Evolutionary conservation across 257 asterid species (phyloP).

Genomic region (Echium plantagineum): DNA sequence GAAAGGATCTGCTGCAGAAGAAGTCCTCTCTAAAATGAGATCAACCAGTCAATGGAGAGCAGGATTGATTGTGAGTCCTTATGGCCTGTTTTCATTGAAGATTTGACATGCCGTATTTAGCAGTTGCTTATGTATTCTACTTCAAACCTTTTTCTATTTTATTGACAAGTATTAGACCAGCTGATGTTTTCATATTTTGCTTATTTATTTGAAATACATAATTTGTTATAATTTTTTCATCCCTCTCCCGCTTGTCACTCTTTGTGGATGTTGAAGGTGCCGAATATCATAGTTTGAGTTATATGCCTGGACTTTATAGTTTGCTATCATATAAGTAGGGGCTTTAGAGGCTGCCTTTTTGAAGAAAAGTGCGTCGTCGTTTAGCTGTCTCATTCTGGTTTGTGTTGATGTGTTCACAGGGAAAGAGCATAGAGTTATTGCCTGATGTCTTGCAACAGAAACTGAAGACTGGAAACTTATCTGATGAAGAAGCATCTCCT

Average conservation of each 20-base stretch:
- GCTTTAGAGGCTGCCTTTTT: too few relatives aligned
- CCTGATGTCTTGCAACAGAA: slow-evolving; percentile 65
- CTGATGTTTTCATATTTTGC: too few relatives aligned
- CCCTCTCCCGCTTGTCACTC: neutral
- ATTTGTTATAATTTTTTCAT: too few relatives aligned
- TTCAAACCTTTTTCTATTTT: neutral
- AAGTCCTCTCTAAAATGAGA: slow-evolving; percentile 33
- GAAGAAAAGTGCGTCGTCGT: neutral
- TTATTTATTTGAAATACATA: too few relatives aligned
- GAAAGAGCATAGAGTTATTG: slow-evolving; percentile 62
- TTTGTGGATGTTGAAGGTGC: neutral
- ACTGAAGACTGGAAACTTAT: slow-evolving; percentile 48
- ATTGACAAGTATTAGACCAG: neutral
- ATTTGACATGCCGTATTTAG: neutral
- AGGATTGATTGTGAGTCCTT: slow-evolving; percentile 73
- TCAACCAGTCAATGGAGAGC: slow-evolving; percentile 65
- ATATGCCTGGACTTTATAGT: neutral
- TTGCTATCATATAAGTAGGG: neutral
- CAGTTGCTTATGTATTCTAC: neutral
- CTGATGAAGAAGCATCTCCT: slow-evolving; percentile 26
- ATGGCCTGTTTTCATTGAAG: neutral
- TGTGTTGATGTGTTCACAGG: slow-evolving; percentile 26
- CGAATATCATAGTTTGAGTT: neutral
- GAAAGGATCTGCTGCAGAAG: slow-evolving; percentile 31
- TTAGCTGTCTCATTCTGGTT: neutral